Base-by-base conservation (phyloP, 495 filamentous ascomycete genomes). In the Penicillium lividum region DNA sequence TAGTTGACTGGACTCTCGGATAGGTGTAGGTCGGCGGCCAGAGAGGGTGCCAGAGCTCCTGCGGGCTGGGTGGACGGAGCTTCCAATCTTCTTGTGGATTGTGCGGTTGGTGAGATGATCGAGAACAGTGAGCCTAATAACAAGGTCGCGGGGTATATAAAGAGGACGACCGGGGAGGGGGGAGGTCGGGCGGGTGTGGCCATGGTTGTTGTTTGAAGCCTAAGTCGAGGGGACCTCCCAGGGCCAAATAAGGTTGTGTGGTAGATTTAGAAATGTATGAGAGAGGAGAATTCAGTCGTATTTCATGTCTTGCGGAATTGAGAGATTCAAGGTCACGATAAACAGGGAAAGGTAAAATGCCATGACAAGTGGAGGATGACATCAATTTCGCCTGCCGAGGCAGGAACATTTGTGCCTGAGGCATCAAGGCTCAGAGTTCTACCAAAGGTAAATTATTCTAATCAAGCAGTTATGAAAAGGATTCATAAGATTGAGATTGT, bases 91-190 rank as follows among this genome's bases (percentile, higher is more conserved):
- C 55, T 53, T 3, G 62, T 50, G 9, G 46, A 28, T 3, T 49
- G 83, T 16, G 84, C 84, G 18, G 85, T 76, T 3, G 92, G 91
- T 28, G 89, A 90, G 51, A 97, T 78, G 51, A 83, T 73, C 8
- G 86, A 85, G 82, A 91, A 96, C 55, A 95, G 62, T 51, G 90
- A 88, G 62, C 93, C 94, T 61, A 93, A 75, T 47, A 89, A 50
- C 49, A 98, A 84, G 43, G 91, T 90, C 27, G 70, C 54, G 22
- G 92, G 93, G 79, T 96, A 97, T 66, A 88, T 73, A 38, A 90
- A 75, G 53, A 85, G 65, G 36, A 80, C 63, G 16, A 58, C 50
- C 16, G 69, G 73, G 61, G 60, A 65, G 59, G 63, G 58, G 16
- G 59, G 52, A 40, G 63, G 56, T 59, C 59, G 62, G 46, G 60